Percentiles rank a stretch among this genome's conserved stretches.
Conservation (phyloP, 108 stramenopile species). For the Skeletonema grethae region DNA sequence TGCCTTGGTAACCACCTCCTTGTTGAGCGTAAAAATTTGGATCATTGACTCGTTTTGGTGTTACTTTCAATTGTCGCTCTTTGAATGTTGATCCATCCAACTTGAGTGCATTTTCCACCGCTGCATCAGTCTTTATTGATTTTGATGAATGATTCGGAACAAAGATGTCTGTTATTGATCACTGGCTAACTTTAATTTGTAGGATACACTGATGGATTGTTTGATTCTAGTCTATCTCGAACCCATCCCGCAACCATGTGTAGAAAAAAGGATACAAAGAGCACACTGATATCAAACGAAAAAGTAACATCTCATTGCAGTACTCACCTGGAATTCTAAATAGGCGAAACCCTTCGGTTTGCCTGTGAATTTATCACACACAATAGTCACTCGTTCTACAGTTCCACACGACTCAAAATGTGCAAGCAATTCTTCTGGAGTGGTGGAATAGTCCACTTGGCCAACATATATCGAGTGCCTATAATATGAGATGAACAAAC, state of each 20-base stretch:
- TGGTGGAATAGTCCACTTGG: constrained; percentile 96
- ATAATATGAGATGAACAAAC: no score
- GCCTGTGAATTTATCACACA: constrained; percentile 96
- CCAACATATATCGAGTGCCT: constrained; percentile 92
- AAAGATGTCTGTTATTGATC: constrained; percentile 12
- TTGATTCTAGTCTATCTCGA: background rate
- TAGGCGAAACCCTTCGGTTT: constrained; percentile 74
- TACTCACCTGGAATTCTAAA: constrained; percentile 81
- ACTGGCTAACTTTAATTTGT: background rate
- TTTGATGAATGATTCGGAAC: constrained; percentile 31
- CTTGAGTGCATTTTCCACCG: constrained; percentile 92
- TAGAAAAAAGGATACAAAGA: constrained; percentile 17
- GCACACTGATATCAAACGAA: constrained; percentile 1
- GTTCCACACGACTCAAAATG: constrained; percentile 96
- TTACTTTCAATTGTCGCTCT: constrained; percentile 92
- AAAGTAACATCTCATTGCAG: background rate
- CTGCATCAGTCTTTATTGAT: constrained; percentile 64
- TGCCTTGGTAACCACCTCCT: constrained; percentile 41
- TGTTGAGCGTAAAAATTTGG: constrained; percentile 59
- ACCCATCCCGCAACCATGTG: constrained; percentile 13
- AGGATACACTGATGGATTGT: background rate
- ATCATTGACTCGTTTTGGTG: constrained; percentile 86
- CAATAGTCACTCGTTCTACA: constrained; percentile 97
- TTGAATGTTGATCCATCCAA: constrained; percentile 94
- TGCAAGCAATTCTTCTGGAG: constrained; percentile 91